phyloP scores from a whole-genome alignment of 148 eudicot species.

The Rhododendron henanense region DNA sequence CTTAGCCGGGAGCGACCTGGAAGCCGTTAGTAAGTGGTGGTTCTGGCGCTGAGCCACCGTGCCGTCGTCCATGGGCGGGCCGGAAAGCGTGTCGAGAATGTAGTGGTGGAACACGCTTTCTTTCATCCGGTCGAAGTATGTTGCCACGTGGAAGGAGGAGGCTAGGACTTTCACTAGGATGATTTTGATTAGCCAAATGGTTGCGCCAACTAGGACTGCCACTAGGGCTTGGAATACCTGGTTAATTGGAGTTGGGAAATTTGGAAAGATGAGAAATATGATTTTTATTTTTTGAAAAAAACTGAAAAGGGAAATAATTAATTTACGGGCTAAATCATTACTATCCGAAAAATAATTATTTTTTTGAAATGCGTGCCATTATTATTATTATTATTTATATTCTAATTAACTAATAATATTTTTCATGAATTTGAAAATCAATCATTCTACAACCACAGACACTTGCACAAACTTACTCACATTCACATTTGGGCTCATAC shows the following conservation, averaged over 20 bases:
- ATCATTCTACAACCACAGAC: too few species aligned
- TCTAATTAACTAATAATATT: too few species aligned
- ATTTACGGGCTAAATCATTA: neutral
- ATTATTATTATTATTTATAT: too few species aligned
- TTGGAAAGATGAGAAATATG: neutral
- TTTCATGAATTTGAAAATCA: too few species aligned
- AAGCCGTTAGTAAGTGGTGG: slow-evolving; percentile 11
- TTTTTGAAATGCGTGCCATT: too few species aligned
- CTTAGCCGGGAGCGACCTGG: slow-evolving; percentile 39
- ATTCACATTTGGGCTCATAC: too few species aligned
- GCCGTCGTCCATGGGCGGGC: slow-evolving; percentile 57
- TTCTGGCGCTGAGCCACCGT: neutral
- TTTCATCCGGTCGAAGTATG: slow-evolving; percentile 84
- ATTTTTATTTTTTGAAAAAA: neutral
- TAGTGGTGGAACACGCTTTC: slow-evolving; percentile 75
- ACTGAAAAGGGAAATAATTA: neutral
- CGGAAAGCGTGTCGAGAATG: slow-evolving; percentile 67
- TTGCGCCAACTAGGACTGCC: slow-evolving; percentile 54
- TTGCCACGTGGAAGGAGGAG: slow-evolving; percentile 69
- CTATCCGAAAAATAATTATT: too few species aligned
- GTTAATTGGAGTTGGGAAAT: neutral
- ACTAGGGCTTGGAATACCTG: slow-evolving; percentile 41
- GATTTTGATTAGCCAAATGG: slow-evolving; percentile 68
- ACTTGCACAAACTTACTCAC: too few species aligned
- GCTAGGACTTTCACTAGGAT: slow-evolving; percentile 63